Evolutionary conservation across 768 basidiomycete genomes (phyloP), one percentile per base, ranked within the genome.

Genomic region (Butyriboletus loyo): DNA sequence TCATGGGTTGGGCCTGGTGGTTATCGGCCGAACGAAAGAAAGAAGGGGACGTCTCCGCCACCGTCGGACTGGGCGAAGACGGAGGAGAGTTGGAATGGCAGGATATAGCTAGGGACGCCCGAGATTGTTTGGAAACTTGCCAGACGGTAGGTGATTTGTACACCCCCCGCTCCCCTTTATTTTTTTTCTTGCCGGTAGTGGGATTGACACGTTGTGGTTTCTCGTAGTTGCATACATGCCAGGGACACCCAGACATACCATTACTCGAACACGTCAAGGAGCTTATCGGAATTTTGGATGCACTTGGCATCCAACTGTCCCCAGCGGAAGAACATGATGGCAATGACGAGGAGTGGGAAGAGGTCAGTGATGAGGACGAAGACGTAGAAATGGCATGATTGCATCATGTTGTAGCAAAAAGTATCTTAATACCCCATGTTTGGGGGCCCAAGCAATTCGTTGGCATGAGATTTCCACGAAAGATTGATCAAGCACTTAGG

Each of bases 1-100:
- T 96, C 27, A 92, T 95, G 69, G 93, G 92, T 48, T 97, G 92
- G 92, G 87, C 89, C 57, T 92, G 90, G 76, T 92, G 84, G 73
- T 73, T 95, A 41, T 84, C 89, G 81, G 80, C 84, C 0, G 86
- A 89, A 66, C 80, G 86, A 54, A 82, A 82, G 8, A 77, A 81
- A 54, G 83, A 86, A 59, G 78, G 70, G 13, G 54, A 60, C 77
- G 75, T 25, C 78, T 76, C 19, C 77, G 69, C 34, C 17, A 54
- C 75, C 5, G 75, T 69, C 34, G 74, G 61, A 11, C 55, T 73
- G 7, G 57, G 38, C 35, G 59, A 62, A 40, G 65, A 62, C 4
- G 60, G 78, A 32, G 82, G 78, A 24, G 36, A 34, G 17, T 60
- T 87, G 56, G 80, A 79, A 4, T 89, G 86, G 82, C 77, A 87